Evolutionary conservation across 2,329 filamentous ascomycete genomes (phyloP).

Genomic region (Aspergillus ruber): DNA sequence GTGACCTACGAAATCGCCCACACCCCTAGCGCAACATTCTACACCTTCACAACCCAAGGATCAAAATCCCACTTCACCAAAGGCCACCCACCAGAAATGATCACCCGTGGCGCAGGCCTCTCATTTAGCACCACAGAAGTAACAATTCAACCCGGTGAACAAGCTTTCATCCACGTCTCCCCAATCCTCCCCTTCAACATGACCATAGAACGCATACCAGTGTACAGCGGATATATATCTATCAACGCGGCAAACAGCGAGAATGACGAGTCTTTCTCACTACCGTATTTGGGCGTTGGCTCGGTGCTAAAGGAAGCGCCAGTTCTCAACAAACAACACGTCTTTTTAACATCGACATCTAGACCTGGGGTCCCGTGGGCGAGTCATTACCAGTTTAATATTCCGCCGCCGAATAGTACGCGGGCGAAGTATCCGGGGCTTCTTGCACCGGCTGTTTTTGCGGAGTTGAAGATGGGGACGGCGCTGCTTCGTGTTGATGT

Average conservation of each 20-base stretch:
- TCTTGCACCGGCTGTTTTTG: neutral
- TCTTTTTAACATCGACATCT: neutral
- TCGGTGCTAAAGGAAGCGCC: constrained; percentile 12
- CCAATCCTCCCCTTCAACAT: neutral
- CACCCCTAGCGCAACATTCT: constrained; percentile 47
- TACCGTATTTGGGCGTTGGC: constrained; percentile 28
- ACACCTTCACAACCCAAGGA: constrained; percentile 37
- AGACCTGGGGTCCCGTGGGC: neutral
- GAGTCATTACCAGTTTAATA: neutral
- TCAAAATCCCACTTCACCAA: neutral
- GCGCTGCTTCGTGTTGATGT: constrained; percentile 6
- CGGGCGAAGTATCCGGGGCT: neutral
- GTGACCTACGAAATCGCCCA: constrained; percentile 36
- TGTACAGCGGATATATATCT: constrained; percentile 27
- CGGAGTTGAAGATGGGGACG: constrained; percentile 10
- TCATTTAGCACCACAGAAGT: neutral
- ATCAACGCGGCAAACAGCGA: constrained; percentile 15
- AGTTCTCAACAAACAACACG: constrained; percentile 5
- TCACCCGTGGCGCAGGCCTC: neutral
- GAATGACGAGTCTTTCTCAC: constrained; percentile 16
- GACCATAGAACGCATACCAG: constrained; percentile 17
- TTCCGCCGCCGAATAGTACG: neutral
- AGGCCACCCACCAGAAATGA: neutral
- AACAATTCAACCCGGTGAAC: neutral
- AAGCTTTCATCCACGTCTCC: neutral